These are phyloP conservation scores for Eucalyptus albens DNA, from an alignment of 345 rosid species.

Conservation along the genomic window DNA sequence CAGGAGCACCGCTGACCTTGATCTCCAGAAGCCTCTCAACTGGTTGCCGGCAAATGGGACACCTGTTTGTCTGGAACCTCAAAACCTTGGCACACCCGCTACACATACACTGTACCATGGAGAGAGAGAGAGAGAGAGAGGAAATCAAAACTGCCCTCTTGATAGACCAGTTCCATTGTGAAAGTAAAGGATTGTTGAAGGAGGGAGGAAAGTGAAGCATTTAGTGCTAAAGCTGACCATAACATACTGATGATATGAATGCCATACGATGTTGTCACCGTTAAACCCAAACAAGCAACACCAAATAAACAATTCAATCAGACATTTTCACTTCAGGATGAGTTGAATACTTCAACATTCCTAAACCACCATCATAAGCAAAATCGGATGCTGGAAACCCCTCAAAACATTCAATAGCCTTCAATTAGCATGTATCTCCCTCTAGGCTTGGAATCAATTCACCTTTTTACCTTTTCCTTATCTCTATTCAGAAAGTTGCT, in stretches of 20 bases:
- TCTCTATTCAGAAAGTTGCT: neutral
- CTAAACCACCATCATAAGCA: neutral
- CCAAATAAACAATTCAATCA: neutral
- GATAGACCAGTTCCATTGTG: neutral
- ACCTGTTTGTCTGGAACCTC: constrained; percentile 74
- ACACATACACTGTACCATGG: constrained; percentile 79
- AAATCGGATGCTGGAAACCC: neutral
- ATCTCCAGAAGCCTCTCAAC: constrained; percentile 94
- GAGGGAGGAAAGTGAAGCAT: neutral
- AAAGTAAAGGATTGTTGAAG: neutral
- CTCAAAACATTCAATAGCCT: neutral
- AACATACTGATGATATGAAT: neutral
- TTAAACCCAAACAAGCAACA: neutral
- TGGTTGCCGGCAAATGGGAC: constrained; percentile 96
- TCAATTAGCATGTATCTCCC: neutral
- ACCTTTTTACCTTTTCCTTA: neutral
- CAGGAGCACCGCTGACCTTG: constrained; percentile 41
- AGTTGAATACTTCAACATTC: neutral
- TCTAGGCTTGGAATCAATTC: neutral
- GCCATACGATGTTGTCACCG: neutral
- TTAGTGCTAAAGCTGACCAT: neutral
- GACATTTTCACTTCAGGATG: neutral
- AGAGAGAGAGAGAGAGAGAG: neutral
- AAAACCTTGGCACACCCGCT: constrained; percentile 90
- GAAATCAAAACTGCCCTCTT: neutral